Percentiles rank a stretch among this genome's conserved stretches.
These are phyloP conservation scores for Curvularia sp. DNA, from an alignment of 2,329 filamentous ascomycete species.

Conservation along the genomic window DNA sequence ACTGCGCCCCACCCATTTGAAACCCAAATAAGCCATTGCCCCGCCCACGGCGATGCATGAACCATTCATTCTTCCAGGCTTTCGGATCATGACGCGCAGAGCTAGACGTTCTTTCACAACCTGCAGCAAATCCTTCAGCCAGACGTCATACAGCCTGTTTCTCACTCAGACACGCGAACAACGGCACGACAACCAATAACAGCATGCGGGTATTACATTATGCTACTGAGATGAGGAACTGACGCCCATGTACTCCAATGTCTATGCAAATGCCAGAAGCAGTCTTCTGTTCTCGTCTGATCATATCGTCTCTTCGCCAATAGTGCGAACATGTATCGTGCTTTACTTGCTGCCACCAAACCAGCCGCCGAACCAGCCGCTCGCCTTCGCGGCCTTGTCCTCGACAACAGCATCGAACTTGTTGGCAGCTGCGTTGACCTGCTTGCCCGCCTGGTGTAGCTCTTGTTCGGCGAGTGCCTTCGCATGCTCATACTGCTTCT, in stretches of 20 bases:
- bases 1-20: constrained; percentile 32
- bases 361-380: constrained; percentile 84
- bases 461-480: constrained; percentile 62
- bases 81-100: neutral
- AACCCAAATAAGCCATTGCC: constrained; percentile 15
- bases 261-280: constrained; percentile 31
- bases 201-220: constrained; percentile 7
- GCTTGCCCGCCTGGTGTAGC: constrained; percentile 52
- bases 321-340: neutral
- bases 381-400: constrained; percentile 78
- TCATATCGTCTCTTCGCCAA: constrained; percentile 10
- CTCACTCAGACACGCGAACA: neutral
- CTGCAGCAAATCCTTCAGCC: neutral
- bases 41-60: constrained; percentile 14
- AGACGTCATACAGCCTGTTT: neutral
- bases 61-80: constrained; percentile 6
- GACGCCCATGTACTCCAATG: constrained; percentile 31
- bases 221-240: constrained; percentile 23
- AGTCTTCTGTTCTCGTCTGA: constrained; percentile 5
- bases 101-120: neutral
- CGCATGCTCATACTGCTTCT: constrained; percentile 66
- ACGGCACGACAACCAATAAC: neutral
- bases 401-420: constrained; percentile 84
- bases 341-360: constrained; percentile 71
- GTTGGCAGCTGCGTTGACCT: constrained; percentile 67